Percentiles rank a stretch among this genome's conserved stretches.
Conservation (phyloP, 129 eudicot genomes). For the Lactuca sativa region DNA sequence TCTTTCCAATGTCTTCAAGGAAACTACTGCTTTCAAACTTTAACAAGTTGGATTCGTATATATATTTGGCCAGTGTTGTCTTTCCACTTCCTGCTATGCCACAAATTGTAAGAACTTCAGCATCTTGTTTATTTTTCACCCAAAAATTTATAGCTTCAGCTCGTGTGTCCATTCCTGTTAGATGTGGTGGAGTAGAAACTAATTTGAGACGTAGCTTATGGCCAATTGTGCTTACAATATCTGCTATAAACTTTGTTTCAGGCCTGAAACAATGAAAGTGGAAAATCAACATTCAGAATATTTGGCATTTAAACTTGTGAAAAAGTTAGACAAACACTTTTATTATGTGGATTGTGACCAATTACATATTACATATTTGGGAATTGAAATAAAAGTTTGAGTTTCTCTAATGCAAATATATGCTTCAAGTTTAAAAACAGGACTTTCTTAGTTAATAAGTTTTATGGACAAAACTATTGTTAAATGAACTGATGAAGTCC, state of each 20-base stretch:
- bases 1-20: constrained; percentile 27
- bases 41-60: constrained; percentile 16
- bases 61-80: constrained; percentile 39
- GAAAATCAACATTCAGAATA: neutral
- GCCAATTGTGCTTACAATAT: constrained; percentile 32
- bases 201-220: constrained; percentile 32
- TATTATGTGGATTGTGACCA: too few species aligned
- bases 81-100: constrained; percentile 47
- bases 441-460: too few species aligned
- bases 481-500: too few species aligned
- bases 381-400: too few species aligned
- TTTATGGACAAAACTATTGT: too few species aligned
- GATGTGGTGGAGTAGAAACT: constrained; percentile 37
- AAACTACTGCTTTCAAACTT: constrained; percentile 39
- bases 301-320: constrained; percentile 8
- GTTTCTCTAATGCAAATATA: too few species aligned
- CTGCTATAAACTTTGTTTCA: constrained; percentile 35
- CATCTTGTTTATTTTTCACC: constrained; percentile 25
- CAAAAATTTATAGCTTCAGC: constrained; percentile 28
- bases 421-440: too few species aligned
- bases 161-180: constrained; percentile 32
- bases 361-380: too few species aligned
- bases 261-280: constrained; percentile 24
- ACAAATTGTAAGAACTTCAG: constrained; percentile 29
- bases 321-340: neutral